Base-by-base conservation (phyloP, 1,284 basidiomycete species). In the Cystobasidium slooffiae region DNA sequence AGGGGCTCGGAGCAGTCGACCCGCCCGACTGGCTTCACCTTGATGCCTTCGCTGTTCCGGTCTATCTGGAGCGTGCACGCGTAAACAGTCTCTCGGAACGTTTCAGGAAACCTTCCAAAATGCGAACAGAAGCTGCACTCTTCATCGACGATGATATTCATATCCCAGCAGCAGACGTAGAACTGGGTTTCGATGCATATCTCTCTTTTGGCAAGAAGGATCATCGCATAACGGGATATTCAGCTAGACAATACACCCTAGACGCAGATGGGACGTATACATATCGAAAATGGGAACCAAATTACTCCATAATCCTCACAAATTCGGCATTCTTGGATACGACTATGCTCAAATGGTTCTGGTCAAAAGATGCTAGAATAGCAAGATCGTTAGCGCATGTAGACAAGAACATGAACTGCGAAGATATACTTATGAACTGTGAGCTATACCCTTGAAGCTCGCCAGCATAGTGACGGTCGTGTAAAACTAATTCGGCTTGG, bases 371-470 rank as follows among this genome's bases (percentile, higher is more conserved):
- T 41, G 39, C 16, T 16, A 37, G 43, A 6, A 41, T 66, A 3
- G 20, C 41, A 12, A 37, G 44, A 47, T 58, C 72, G 2, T 58
- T 72, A 9, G 39, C 20, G n/a, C 68, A 74, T 58, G 72, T 74
- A 2, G 65, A 72, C 39, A 14, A 66, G 56, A 53, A 53, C 20
- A 52, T 63, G 16, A 74, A 74, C 51, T 74, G 72, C 53, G 72
- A 74, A 44, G 72, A 74, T 37, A 74, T 74, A 20, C 20, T 74
- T 44, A 74, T 74, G 72, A 73, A 73, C 24, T 73, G 70, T 73
- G 44, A 65, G 70, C 47, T 39, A 56, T 18, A 24, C 8, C 22
- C 8, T 37, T 31, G 8, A 37, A 31, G 53, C 10, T 12, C 18
- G 22, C 24, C 39, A 37, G 7, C 55, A 31, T 12, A 37, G 12